Evolutionary conservation across 2,329 filamentous ascomycete species (phyloP), one percentile per base, ranked within the genome.

Genomic region (Aureobasidium sp.): DNA sequence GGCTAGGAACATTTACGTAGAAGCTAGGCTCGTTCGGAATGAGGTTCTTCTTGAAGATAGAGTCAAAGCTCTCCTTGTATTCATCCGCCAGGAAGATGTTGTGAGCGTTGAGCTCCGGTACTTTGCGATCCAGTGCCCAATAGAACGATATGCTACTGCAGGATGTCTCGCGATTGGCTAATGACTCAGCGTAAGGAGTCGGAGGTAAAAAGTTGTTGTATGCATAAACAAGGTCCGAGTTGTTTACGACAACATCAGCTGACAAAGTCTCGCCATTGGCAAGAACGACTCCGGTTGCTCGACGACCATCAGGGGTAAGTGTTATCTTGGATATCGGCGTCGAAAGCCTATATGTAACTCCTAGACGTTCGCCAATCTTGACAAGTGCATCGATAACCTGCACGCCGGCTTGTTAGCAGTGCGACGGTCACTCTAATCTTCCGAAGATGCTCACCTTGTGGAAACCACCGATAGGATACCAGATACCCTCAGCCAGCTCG

Each of bases 71-170:
- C 60, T 85, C 81, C 47, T 75, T 75, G 65, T 88, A 90, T 58
- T 85, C 75, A 60, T 87, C 81, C 2, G 85, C 84, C 6, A 89
- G 77, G 71, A 90, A 90, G 61, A 89, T 86, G 65, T 89, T 90
- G 69, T 90, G 86, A 0, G 82, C 79, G 16, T 76, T 72, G 2
- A 90, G 75, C 65, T 85, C 77, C 0, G 80, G 78, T 1, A 88
- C 70, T 48, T 76, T 74, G 47, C 74, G 71, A 55, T 79, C 74
- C 17, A 88, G 73, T 2, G 79, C 78, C 85, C 84, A 90, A 73
- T 88, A 89, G 69, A 89, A 89, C 4, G 83, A 86, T 59, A 89
- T 85, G 55, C 81, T 85, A 58, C 81, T 85, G 69, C 85, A 88
- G 0, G 83, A 86, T 1, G 81, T 77, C 11, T 77, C 71, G 4